A percentile compares a stretch with the other conserved stretches of the same genome.
Evolutionary conservation across 2,329 filamentous ascomycete species (phyloP).

Genomic region (Fusarium poae): DNA sequence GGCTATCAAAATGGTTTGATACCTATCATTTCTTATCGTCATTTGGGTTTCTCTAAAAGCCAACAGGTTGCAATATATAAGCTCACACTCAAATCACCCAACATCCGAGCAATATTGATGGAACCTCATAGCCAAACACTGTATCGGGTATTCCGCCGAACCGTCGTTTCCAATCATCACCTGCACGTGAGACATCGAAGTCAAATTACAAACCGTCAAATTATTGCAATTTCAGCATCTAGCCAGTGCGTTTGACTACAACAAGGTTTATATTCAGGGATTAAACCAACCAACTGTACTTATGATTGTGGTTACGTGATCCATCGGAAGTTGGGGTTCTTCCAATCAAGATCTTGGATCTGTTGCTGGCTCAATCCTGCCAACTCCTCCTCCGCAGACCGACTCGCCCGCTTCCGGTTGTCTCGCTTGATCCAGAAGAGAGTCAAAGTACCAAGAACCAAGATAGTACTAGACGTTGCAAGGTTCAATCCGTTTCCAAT

Average conservation of each 20-base stretch:
- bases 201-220: no score
- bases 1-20: not conserved
- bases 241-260: not conserved
- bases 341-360: constrained; percentile 74
- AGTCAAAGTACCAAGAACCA: constrained; percentile 61
- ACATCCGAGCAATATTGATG: not conserved
- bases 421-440: constrained; percentile 72
- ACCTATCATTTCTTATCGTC: no score
- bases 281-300: not conserved
- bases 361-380: constrained; percentile 65
- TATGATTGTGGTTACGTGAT: not conserved
- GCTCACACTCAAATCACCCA: not conserved
- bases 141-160: no score
- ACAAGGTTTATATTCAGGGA: not conserved
- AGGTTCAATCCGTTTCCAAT: constrained; percentile 80
- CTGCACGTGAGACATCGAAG: no score
- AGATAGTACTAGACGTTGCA: constrained; percentile 64
- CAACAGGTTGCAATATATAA: not conserved
- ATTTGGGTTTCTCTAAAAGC: not conserved
- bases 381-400: constrained; percentile 60
- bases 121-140: no score
- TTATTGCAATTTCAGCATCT: no score
- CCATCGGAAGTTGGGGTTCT: constrained; percentile 75
- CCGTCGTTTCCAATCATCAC: no score
- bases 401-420: constrained; percentile 60